phyloP scores from a whole-genome alignment of 352 stramenopile species.

The Plasmopara halstedii region DNA sequence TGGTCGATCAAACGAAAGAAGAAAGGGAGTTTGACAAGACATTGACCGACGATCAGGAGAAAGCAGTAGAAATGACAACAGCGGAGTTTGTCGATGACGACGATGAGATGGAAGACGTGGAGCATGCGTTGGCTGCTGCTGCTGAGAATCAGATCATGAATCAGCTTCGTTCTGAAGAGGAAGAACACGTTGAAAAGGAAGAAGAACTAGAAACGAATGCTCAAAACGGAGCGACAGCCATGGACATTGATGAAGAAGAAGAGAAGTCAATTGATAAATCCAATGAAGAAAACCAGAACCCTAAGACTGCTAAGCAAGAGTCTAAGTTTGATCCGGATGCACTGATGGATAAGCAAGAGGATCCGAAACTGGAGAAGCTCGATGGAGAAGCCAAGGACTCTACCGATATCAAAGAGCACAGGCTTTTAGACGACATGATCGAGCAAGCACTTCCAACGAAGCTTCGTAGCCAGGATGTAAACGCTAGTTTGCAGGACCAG shows the following conservation, averaged over 20 bases:
- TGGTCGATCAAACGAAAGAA: slow-evolving; percentile 55
- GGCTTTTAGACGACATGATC: slow-evolving; percentile 31
- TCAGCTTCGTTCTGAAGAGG: slow-evolving; percentile 36
- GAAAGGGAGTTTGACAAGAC: slow-evolving; percentile 31
- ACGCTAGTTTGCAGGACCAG: slow-evolving; percentile 20
- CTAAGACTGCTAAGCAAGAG: slow-evolving; percentile 26
- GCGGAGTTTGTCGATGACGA: slow-evolving; percentile 63
- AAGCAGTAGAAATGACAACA: slow-evolving; percentile 33
- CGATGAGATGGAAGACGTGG: slow-evolving; percentile 50
- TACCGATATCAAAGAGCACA: slow-evolving; percentile 14
- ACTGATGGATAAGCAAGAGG: slow-evolving; percentile 13
- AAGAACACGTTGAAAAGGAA: slow-evolving; percentile 25
- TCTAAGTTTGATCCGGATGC: slow-evolving; percentile 10
- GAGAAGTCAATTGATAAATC: slow-evolving; percentile 28
- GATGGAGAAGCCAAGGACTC: slow-evolving; percentile 21
- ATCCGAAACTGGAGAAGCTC: slow-evolving; percentile 14
- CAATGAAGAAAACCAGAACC: slow-evolving; percentile 23
- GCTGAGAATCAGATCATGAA: slow-evolving; percentile 68
- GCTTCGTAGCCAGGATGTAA: slow-evolving; percentile 33
- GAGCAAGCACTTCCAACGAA: slow-evolving; percentile 21
- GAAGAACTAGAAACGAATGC: slow-evolving; percentile 36
- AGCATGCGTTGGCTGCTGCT: slow-evolving; percentile 55
- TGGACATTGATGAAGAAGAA: slow-evolving; percentile 64
- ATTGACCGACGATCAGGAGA: slow-evolving; percentile 26
- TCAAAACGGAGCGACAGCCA: slow-evolving; percentile 39